Base-by-base conservation (phyloP, 805 yeast genomes). In the Candida silvicultrix region DNA sequence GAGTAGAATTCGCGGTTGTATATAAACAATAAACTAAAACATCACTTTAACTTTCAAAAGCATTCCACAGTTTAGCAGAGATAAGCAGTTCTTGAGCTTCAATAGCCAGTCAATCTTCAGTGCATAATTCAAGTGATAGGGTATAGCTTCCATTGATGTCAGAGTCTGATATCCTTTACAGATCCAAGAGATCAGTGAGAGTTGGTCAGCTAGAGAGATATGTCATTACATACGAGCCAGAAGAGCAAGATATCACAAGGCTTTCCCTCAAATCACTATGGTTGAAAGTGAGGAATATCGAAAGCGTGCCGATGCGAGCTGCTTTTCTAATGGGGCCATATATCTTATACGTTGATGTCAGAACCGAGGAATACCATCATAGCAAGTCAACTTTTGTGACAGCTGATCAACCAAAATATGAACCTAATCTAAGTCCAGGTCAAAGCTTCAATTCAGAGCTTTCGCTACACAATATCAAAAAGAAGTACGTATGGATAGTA, bases 261-360 rank as follows among this genome's bases (percentile, higher is more conserved):
- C 40, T 59, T 7, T 48, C 57, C 21, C 53, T 59, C 10, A 57
- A 59, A 21, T 63, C 72, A 1, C 49, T 79, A 1, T 81, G 77
- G 74, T 63, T 85, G 20, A 77, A 74, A 49, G 67, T 85, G n/a
- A 75, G 76, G 52, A 85, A 85, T 58, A 69, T 66, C 4, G 89
- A 84, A 53, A 77, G 77, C 53, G 52, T 81, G 1, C 73, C 85
- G 0, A 52, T 78, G 45, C 62, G 92, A 44, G 90, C 95, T 0
- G 90, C 89, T 0, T 82, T 78, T 53, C 60, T 86, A 16, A 77
- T 85, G 47, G 95, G 92, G 0, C 95, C 95, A 0, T 85, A 75
- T 53, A 71, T 80, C n/a, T 55, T 86, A 1, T 86, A 86, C 57
- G 84, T 79, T 36, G 95, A 86, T 62, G 77, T 87, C 31, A 65